These are phyloP conservation scores for Fomitopsis pinicola DNA, from an alignment of 1,284 basidiomycete species.

Conservation along the genomic window DNA sequence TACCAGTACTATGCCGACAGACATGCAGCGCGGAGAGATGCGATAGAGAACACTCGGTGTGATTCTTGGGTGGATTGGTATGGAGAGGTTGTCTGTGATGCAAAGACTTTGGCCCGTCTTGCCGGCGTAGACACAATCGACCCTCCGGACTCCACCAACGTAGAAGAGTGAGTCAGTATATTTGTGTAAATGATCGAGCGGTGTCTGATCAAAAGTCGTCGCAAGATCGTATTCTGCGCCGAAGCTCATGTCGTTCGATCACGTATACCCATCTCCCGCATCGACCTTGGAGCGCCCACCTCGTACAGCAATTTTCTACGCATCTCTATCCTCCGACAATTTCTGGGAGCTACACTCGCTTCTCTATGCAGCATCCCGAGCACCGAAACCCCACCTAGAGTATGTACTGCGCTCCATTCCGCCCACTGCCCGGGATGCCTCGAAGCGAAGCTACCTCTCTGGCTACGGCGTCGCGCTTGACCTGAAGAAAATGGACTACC, in stretches of 20 bases:
- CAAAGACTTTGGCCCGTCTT: constrained; percentile 55
- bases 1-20: constrained; percentile 56
- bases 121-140: constrained; percentile 55
- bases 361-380: constrained; percentile 48
- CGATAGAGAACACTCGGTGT: constrained; percentile 37
- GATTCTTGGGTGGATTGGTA: constrained; percentile 89
- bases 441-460: constrained; percentile 50
- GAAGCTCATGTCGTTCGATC: constrained; percentile 66
- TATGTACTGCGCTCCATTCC: constrained; percentile 75
- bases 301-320: constrained; percentile 73
- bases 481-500: constrained; percentile 96
- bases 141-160: constrained; percentile 19
- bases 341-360: constrained; percentile 66
- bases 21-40: constrained; percentile 19
- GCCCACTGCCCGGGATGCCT: constrained; percentile 23
- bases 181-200: background rate
- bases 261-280: constrained; percentile 49
- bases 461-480: constrained; percentile 93
- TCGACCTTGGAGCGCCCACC: constrained; percentile 37
- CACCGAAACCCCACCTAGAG: constrained; percentile 47
- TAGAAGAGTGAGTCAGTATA: constrained; percentile 22
- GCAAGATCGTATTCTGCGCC: constrained; percentile 25
- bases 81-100: constrained; percentile 71
- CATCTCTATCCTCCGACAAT: constrained; percentile 52
- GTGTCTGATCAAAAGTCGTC: background rate